Base-by-base conservation (phyloP, 805 yeast genomes). In the Candida schatavii region DNA sequence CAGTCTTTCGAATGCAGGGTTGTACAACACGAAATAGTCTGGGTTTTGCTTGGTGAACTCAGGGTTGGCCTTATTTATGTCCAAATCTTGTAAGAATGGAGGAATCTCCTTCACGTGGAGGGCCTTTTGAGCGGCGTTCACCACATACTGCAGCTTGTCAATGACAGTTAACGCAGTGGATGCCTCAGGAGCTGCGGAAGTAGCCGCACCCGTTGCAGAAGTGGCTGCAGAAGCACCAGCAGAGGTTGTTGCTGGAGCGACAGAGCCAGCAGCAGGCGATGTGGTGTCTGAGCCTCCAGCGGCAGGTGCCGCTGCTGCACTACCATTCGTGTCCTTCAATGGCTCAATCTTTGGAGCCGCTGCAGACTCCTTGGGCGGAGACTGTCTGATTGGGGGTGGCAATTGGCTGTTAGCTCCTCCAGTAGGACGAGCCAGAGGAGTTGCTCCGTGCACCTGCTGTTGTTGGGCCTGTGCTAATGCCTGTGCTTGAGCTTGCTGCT, bases 1-100 rank as follows among this genome's bases (percentile, higher is more conserved):
- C 50, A 64, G 70, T 37, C 70, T 68, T 46, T 57, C 59, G 49
- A 88, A 79, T 21, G 88, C 86, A 31, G 96, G 96, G 68, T 91
- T 93, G 72, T 85, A 91, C 50, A 93, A 77, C 11, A 88, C 85
- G 64, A 86, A 88, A 70, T 88, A 91, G 58, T 88, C 97, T 43
- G 78, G 80, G 46, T 81, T 84, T 57, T 85, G 86, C 61, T 88
- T 89, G 64, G 85, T 88, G 72, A 79, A 78, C 49, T 81, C 82
- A 9, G 88, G 80, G 45, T 85, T 79, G 18, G 89, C 88, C 47
- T 79, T 74, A 47, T 80, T 78, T 27, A 91, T 80, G 61, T 89
- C 97, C 57, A 88, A 74, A 57, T 87, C 95, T 31, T 80, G 66
- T 57, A 85, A 74, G 55, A 84, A 85, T n/a, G 86, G 87, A 10